Evolutionary conservation across 2,329 filamentous ascomycete species (phyloP).

Genomic region (Fusarium vanettenii): DNA sequence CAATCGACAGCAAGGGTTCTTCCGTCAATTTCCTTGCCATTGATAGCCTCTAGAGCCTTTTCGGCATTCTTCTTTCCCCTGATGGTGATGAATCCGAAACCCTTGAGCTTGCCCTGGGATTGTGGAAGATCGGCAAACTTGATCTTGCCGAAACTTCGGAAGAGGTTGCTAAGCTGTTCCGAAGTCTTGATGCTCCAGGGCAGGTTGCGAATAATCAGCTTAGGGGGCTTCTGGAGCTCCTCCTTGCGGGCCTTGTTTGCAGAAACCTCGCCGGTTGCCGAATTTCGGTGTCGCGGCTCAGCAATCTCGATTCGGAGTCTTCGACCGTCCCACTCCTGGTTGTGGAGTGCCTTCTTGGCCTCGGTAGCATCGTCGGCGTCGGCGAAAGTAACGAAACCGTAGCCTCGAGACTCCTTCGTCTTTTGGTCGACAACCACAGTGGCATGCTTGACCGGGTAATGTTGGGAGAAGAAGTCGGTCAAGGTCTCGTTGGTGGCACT

Average conservation of each 20-base stretch:
- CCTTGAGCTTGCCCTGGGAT: slow-evolving; percentile 78
- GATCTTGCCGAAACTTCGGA: slow-evolving; percentile 90
- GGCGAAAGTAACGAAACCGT: slow-evolving; percentile 96
- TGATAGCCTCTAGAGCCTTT: slow-evolving; percentile 84
- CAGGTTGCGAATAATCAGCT: slow-evolving; percentile 90
- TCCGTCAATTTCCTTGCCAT: slow-evolving; percentile 91
- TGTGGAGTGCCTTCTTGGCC: slow-evolving; percentile 85
- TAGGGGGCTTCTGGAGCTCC: slow-evolving; percentile 71
- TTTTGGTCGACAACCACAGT: slow-evolving; percentile 88
- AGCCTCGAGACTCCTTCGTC: slow-evolving; percentile 90
- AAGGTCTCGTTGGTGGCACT: slow-evolving; percentile 84
- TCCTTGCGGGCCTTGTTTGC: slow-evolving; percentile 68
- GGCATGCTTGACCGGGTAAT: slow-evolving; percentile 95
- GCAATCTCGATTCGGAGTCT: slow-evolving; percentile 90
- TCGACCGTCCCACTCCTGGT: slow-evolving; percentile 79
- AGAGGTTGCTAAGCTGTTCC: slow-evolving; percentile 82
- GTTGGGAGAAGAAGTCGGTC: slow-evolving; percentile 91
- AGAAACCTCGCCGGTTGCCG: slow-evolving; percentile 56
- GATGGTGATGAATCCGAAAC: slow-evolving; percentile 93
- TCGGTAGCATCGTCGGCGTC: slow-evolving; percentile 89
- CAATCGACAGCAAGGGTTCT: slow-evolving; percentile 93
- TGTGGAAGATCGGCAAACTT: slow-evolving; percentile 89
- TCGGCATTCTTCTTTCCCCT: slow-evolving; percentile 91
- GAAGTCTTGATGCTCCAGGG: slow-evolving; percentile 95
- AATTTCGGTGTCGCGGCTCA: slow-evolving; percentile 80